These are phyloP conservation scores for Leishmania arabica DNA, from an alignment of 208 protist genomes.

Conservation along the genomic window DNA sequence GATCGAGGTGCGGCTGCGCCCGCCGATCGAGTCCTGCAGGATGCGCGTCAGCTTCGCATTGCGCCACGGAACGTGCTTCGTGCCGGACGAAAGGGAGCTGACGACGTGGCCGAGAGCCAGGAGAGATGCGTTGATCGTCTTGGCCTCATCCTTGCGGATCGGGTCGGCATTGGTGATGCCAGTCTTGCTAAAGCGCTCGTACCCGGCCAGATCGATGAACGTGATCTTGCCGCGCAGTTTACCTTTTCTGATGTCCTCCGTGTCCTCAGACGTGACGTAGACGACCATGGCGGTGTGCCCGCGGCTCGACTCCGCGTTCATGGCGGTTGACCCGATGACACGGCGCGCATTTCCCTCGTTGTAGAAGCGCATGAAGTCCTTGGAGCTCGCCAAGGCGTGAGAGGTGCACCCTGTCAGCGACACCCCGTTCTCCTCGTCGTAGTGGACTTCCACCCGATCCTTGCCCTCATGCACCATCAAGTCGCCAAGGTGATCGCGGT, in stretches of 20 bases:
- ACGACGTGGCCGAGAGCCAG: slow-evolving; percentile 87
- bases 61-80: slow-evolving; percentile 89
- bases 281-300: slow-evolving; percentile 88
- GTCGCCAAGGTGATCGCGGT: slow-evolving; percentile 86
- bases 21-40: slow-evolving; percentile 93
- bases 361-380: slow-evolving; percentile 90
- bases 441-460: slow-evolving; percentile 79
- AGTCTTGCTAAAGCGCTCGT: slow-evolving; percentile 91
- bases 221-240: slow-evolving; percentile 80
- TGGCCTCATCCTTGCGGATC: slow-evolving; percentile 89
- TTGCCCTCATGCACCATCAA: slow-evolving; percentile 72
- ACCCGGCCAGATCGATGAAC: slow-evolving; percentile 92
- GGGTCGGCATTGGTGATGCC: slow-evolving; percentile 77
- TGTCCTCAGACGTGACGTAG: slow-evolving; percentile 61
- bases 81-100: slow-evolving; percentile 66
- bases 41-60: slow-evolving; percentile 93
- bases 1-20: slow-evolving; percentile 85
- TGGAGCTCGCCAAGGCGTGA: slow-evolving; percentile 48
- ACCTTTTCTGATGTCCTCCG: slow-evolving; percentile 50
- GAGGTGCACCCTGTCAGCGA: slow-evolving; percentile 72
- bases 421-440: slow-evolving; percentile 70
- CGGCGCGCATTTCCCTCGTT: slow-evolving; percentile 76
- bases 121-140: slow-evolving; percentile 91
- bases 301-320: slow-evolving; percentile 91
- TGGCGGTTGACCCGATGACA: slow-evolving; percentile 85